Base-by-base conservation (phyloP, 2,329 filamentous ascomycete genomes). In the Aspergillus nomiae region DNA sequence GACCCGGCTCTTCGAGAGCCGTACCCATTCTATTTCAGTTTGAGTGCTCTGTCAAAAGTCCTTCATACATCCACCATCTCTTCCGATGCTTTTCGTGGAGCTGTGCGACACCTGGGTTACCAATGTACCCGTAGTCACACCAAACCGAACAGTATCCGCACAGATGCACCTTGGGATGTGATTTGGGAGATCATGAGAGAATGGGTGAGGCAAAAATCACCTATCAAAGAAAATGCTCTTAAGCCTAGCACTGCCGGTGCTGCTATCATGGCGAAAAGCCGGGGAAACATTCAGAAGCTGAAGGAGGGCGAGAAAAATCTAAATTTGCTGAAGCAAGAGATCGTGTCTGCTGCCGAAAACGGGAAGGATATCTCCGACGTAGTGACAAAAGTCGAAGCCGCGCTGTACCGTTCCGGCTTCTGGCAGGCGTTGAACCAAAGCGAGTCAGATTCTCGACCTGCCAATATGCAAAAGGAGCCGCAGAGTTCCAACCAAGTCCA, bases 171-270 rank as follows among this genome's bases (percentile, higher is more conserved):
- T 0, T 99, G 93, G 93, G 83, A 83, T 5, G 89, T 92, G 0
- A 86, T 99, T 55, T 98, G 95, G 94, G 91, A 96, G 74, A 83
- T 98, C 32, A 95, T 98, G 87, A 86, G 92, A 30, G 93, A 97
- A 78, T 99, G 93, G 92, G 87, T 91, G 16, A 86, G 90, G 28
- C 92, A 96, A 74, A 91, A 90, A 71, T 84, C 87, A 0, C 93
- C 94, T 0, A 84, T 96, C 62, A 96, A 91, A 74, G 86, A 89
- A 41, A 86, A 86, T 1, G 87, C 87, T 24, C 83, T 96, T 60
- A 90, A 87, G 70, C 84, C 88, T 46, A 85, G 85, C n/a, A 91
- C 85, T 58, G 82, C 92, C 1, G 92, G 91, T 1, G 91, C 87
- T 73, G 87, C 82, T 56, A 89, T 98, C 50, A 82, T 94, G 75